A percentile compares a stretch with the other conserved stretches of the same genome.
Conservation (phyloP, 345 rosid genomes). For the Aegle marmelos region DNA sequence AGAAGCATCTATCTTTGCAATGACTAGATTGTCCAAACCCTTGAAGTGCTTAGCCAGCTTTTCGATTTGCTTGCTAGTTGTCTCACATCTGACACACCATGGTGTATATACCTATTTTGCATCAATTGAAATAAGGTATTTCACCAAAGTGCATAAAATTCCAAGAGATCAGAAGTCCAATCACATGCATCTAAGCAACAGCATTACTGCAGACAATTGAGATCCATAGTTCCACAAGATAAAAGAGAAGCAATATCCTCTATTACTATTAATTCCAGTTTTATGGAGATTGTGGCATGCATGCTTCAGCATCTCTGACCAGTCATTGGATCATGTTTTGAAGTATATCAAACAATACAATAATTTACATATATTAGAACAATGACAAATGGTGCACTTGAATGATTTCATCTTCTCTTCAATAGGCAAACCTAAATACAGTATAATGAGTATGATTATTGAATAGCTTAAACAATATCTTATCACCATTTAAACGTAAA, state of each 20-base stretch:
- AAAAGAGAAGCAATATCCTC: neutral
- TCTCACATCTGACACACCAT: constrained; percentile 81
- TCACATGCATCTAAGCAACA: neutral
- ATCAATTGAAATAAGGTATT: neutral
- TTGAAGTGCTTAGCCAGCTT: constrained; percentile 91
- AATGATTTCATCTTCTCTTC: neutral
- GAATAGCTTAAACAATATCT: neutral
- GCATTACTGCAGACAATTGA: neutral
- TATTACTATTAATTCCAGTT: neutral
- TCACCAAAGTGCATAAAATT: neutral
- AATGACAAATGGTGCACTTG: neutral
- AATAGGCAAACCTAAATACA: neutral
- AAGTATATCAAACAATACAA: neutral
- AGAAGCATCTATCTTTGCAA: constrained; percentile 88
- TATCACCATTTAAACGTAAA: neutral
- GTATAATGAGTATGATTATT: neutral
- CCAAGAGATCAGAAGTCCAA: neutral
- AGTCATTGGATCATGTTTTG: neutral
- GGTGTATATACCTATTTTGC: constrained; percentile 63
- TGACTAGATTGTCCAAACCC: constrained; percentile 49
- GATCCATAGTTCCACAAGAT: neutral
- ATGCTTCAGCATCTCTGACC: neutral
- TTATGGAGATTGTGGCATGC: neutral
- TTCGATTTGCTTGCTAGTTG: constrained; percentile 66
- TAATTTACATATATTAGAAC: neutral